Base-by-base conservation (phyloP, 306 rosid genomes). In the Corylus americana region DNA sequence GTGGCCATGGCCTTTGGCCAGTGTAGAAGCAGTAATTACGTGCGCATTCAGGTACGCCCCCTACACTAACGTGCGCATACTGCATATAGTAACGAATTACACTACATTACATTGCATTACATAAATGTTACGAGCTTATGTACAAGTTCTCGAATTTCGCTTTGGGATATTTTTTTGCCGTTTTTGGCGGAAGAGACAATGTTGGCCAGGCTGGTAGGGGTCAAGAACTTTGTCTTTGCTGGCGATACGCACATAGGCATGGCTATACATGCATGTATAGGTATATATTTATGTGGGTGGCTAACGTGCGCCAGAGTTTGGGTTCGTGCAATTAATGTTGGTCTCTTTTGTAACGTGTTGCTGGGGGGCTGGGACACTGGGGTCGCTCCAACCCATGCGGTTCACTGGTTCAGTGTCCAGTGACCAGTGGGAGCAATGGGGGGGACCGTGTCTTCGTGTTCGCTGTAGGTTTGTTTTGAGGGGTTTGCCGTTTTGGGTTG, bases 1-100 rank as follows among this genome's bases (percentile, higher is more conserved):
- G 92, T 96, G 3, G 94, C 99, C 81, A 93, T 91, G 94, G 98
- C 99, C 11, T 93, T 96, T 11, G 98, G 91, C 11, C 98, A 93
- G 68, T 72, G 76, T 85, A 88, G 92, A 44, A 88, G 93, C 79
- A 79, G 84, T 44, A 93, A 92, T 80, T 96, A 96, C 81, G 94
- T 93, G 80, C 94, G 99, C 75, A 87, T 96, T 87, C 99, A 96
- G 98, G 99, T 96, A 87, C 44, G 8, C 11, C 18, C 0, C 11
- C 25, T 42, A 7, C 8, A 73, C 49, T 85, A 75, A 67, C 78
- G 22, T 64, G 78, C 78, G 59, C 81, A 39, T 27, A 49, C 66
- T 51, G 71, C 61, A 35, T 51, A 22, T 47, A 13, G 53, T 31
- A 9, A 59, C 6, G 22, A 18, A 54, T 54, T 10, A 54, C 16